Evolutionary conservation across 495 filamentous ascomycete genomes (phyloP), one percentile per base, ranked within the genome.

Genomic region (Daldinia decipiens): DNA sequence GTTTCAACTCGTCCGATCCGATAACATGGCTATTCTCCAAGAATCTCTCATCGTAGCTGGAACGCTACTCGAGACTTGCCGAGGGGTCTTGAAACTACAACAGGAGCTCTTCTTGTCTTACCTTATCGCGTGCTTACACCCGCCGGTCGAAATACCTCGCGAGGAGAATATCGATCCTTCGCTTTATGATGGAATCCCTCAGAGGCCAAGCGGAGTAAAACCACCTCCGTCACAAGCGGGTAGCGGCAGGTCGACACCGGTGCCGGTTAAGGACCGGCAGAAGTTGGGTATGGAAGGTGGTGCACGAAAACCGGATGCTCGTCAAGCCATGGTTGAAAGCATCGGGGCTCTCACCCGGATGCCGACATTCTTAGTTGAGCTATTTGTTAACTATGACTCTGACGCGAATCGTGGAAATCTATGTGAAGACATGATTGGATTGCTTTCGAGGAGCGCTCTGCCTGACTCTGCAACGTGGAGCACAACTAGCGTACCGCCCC

Each of bases 381-480:
- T 99, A 15, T 98, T 95, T 72, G 87, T 98, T 79, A 99, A 99
- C 80, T 99, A 99, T 75, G 95, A 99, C 80, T 98, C 94, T 69
- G 95, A 98, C 70, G 90, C 94, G 36, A 92, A 98, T 77, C 89
- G 96, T 31, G 90, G 88, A 38, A 95, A 98, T 79, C 79, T 99
- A 3, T 99, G 96, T 74, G 93, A 96, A 78, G 95, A 99, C 74
- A 90, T 98, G 85, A 88, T 99, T 50, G 95, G 95, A 3, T 80
- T 99, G 39, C 84, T 99, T 39, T 94, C 95, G 29, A 86, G 95
- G 61, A 98, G 97, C 74, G 95, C 95, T 9, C 93, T 99, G 72
- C 95, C 95, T 7, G 95, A 99, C 75, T 97, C 95, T 3, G 96
- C 94, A 11, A 98, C 95, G 24, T 99, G 95, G 95, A 99, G 95